These are phyloP conservation scores for Acidiella bohemica DNA, from an alignment of 495 filamentous ascomycete species.

Conservation along the genomic window DNA sequence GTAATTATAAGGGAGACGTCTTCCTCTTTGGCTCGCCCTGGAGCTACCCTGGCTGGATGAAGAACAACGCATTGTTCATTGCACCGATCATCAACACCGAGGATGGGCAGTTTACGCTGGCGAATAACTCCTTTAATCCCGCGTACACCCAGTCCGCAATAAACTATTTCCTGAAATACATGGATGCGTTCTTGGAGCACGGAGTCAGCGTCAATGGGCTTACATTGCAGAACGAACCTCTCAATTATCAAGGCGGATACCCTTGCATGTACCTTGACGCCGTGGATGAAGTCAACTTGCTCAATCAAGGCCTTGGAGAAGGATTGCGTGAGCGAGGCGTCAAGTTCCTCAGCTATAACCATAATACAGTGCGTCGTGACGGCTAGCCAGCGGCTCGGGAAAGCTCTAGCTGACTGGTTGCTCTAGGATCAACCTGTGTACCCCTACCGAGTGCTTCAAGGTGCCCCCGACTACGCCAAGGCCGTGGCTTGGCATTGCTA, in stretches of 20 bases:
- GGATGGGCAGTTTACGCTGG: not conserved
- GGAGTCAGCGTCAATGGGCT: conserved; percentile 40
- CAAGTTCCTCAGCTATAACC: conserved; percentile 42
- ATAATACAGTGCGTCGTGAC: too few relatives aligned
- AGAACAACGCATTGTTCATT: conserved; percentile 38
- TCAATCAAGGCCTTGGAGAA: conserved; percentile 29
- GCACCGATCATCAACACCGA: not conserved
- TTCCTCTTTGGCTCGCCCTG: conserved; percentile 40
- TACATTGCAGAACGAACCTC: conserved; percentile 45
- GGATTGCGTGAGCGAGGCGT: conserved; percentile 8
- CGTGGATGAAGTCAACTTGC: conserved; percentile 35
- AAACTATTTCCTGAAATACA: conserved; percentile 44
- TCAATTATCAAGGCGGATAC: conserved; percentile 39
- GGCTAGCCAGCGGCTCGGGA: too few relatives aligned
- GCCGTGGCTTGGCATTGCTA: conserved; percentile 47
- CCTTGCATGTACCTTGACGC: conserved; percentile 40
- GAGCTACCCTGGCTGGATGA: conserved; percentile 47
- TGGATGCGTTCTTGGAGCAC: conserved; percentile 35
- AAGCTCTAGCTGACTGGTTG: too few relatives aligned
- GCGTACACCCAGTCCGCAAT: conserved; percentile 36
- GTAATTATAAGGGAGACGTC: conserved; percentile 25
- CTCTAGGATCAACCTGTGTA: conserved; percentile 35
- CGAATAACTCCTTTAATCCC: conserved; percentile 27
- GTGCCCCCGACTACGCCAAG: conserved; percentile 32
- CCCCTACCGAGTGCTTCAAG: conserved; percentile 36